Evolutionary conservation across 495 filamentous ascomycete species (phyloP), one percentile per base, ranked within the genome.

Genomic region (Friedmanniomyces simplex): DNA sequence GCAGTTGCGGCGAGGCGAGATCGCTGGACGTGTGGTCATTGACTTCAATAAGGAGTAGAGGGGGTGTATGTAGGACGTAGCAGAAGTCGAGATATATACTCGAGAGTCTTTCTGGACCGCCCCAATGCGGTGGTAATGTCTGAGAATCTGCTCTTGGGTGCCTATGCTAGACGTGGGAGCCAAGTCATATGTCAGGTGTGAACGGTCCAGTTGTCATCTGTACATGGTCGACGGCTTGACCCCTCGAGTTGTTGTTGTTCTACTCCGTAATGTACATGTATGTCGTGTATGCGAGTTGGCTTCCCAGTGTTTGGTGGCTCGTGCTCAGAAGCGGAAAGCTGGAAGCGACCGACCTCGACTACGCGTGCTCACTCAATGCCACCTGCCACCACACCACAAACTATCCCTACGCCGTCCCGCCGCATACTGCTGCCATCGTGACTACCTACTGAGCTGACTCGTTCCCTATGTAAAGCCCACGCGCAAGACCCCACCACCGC

Each of bases 1-100:
- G 52, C 65, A 68, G 55, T 55, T 73, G 56, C 50, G 58, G 14
- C 62, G 67, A 30, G 69, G 76, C 7, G 65, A 77, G 55, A 73
- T 79, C 5, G 74, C 77, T 1, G 76, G 77, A 1, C 62, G 77
- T 12, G 69, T 77, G 37, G 77, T 79, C 21, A 67, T 78, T 49
- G 72, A 78, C 57, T 78, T 79, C 57, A 76, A 79, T 30, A 32
- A 59, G 49, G 55, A 59, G 21, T 59, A 52, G 49, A 43, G 39
- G 14, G 39, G 4, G 39, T 43, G 39, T 32, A 16, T 16, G 14
- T 6, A 3, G 39, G 4, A 43, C 18, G 39, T 6, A 43, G 39
- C 4, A 43, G 39, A 16, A n/a, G 2, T 16, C 34, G 16, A 8
- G 39, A 5, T n/a, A 16, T 43, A 43, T 43, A 5, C 4, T 43